phyloP scores from a whole-genome alignment of 306 rosid genomes.

The Cicer arietinum region DNA sequence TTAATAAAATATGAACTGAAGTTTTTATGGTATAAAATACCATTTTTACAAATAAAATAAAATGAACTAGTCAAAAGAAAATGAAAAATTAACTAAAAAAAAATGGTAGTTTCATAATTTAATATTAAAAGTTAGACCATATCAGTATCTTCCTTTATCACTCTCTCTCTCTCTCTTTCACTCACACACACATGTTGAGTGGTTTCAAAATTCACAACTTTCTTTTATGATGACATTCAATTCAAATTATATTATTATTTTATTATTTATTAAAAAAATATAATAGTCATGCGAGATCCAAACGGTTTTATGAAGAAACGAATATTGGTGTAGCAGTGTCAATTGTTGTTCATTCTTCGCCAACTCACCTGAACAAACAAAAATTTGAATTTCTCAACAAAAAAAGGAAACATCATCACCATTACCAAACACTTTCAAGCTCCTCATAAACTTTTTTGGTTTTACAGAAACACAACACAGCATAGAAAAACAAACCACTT shows the following conservation, averaged over 20 bases:
- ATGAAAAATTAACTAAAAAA: too few species aligned
- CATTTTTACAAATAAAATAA: too few species aligned
- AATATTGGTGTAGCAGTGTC: constrained; percentile 19
- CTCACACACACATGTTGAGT: background rate
- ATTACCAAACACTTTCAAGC: constrained; percentile 3
- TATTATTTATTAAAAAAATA: too few species aligned
- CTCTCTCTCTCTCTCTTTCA: background rate
- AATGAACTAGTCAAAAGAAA: too few species aligned
- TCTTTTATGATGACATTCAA: background rate
- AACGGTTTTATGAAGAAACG: constrained; percentile 61
- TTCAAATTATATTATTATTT: too few species aligned
- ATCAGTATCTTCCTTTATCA: too few species aligned
- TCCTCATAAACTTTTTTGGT: background rate
- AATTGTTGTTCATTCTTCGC: constrained; percentile 33
- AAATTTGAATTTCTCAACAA: constrained; percentile 42
- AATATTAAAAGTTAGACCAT: too few species aligned
- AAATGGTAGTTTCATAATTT: too few species aligned
- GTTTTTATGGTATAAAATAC: too few species aligned
- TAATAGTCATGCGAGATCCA: constrained; percentile 38
- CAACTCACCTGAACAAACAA: constrained; percentile 50
- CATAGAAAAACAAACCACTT: constrained; percentile 21
- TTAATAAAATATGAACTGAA: too few species aligned
- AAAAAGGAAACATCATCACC: constrained; percentile 19
- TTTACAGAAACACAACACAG: background rate
- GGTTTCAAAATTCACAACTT: background rate